These are phyloP conservation scores for Gonapodya sp. DNA, from an alignment of 192 early-diverging fungal genomes.

Conservation along the genomic window DNA sequence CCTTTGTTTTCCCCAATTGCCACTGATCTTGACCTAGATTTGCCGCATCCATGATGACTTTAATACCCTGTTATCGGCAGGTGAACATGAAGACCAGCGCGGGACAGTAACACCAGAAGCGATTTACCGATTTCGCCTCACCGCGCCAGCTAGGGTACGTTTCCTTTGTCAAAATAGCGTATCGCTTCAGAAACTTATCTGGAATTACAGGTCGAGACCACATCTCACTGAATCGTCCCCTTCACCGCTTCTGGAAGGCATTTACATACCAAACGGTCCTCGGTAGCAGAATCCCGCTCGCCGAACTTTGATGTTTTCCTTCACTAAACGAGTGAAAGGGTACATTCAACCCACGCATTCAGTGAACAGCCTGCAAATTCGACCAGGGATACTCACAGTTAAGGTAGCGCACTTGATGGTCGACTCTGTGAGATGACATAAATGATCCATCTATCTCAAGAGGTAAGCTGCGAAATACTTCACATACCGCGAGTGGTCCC, in stretches of 20 bases:
- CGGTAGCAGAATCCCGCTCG: constrained; percentile 97
- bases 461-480: neutral
- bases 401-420: constrained; percentile 95
- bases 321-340: constrained; percentile 5
- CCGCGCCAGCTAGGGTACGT: constrained; percentile 74
- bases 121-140: constrained; percentile 20
- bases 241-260: neutral
- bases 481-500: constrained; percentile 59
- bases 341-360: neutral
- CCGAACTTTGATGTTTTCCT: constrained; percentile 93
- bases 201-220: too few species aligned
- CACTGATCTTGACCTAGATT: constrained; percentile 77
- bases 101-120: too few species aligned
- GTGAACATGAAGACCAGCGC: neutral
- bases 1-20: constrained; percentile 90
- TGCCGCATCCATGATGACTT: constrained; percentile 76
- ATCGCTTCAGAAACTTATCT: constrained; percentile 65
- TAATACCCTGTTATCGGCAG: constrained; percentile 45
- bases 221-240: neutral
- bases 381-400: constrained; percentile 29
- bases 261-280: constrained; percentile 60
- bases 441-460: neutral
- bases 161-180: constrained; percentile 65
- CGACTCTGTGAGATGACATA: constrained; percentile 59
- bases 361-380: constrained; percentile 33